These are phyloP conservation scores for Raddia guianensis DNA, from an alignment of 176 grass and related monocot species.

Conservation along the genomic window DNA sequence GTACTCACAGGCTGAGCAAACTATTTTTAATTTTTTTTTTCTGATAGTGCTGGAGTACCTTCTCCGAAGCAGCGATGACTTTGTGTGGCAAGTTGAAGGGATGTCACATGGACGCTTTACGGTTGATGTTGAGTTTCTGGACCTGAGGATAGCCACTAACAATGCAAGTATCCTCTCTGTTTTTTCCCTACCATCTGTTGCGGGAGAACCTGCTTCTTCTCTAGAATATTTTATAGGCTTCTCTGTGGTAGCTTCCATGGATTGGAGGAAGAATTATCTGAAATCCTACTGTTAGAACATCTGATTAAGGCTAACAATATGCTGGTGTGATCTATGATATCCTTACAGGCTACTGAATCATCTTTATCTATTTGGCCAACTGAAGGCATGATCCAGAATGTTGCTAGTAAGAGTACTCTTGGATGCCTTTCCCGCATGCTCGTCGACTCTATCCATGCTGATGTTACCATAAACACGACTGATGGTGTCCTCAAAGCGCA, in stretches of 20 bases:
- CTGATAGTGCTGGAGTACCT: conserved; percentile 59
- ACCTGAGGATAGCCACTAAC: conserved; percentile 65
- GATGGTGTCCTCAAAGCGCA: conserved; percentile 77
- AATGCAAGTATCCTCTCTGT: conserved; percentile 56
- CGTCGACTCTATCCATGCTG: conserved; percentile 67
- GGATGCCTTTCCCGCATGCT: conserved; percentile 83
- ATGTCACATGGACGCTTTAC: conserved; percentile 66
- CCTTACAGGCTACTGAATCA: conserved; percentile 56
- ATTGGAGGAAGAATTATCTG: background rate
- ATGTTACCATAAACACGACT: conserved; percentile 69
- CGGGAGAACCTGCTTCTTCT: background rate
- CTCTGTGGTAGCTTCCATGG: background rate
- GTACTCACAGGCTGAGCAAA: background rate
- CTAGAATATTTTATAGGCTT: background rate
- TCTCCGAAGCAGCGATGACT: conserved; percentile 87
- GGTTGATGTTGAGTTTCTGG: conserved; percentile 88
- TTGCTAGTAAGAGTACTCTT: conserved; percentile 63
- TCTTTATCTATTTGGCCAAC: conserved; percentile 56
- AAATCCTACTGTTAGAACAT: background rate
- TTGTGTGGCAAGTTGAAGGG: conserved; percentile 70
- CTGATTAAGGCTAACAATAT: background rate
- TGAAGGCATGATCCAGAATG: conserved; percentile 52
- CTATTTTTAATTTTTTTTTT: background rate
- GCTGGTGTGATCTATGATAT: conserved; percentile 2
- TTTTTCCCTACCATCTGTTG: background rate